phyloP scores from a whole-genome alignment of 2,329 filamentous ascomycete genomes.

The Hymenoscyphus linearis region DNA sequence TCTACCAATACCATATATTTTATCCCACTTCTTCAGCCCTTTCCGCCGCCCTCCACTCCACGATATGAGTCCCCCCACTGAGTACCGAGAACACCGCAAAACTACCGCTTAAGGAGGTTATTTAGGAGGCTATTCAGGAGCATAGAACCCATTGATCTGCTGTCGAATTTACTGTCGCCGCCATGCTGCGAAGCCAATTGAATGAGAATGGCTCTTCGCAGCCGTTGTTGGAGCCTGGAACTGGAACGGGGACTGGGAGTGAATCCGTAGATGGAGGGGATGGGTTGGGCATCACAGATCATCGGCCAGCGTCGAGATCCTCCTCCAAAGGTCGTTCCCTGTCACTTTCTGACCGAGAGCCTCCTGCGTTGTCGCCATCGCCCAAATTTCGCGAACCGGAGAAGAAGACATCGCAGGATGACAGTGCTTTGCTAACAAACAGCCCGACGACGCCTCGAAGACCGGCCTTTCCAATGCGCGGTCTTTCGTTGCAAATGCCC shows the following conservation, averaged over 20 bases:
- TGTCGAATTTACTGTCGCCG: neutral
- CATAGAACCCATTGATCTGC: neutral
- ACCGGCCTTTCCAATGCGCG: constrained; percentile 55
- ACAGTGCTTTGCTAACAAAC: constrained; percentile 27
- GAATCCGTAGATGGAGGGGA: constrained; percentile 7
- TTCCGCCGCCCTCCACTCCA: neutral
- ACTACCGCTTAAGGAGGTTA: neutral
- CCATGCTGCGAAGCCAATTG: constrained; percentile 24
- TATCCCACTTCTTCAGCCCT: neutral
- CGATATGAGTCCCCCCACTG: neutral
- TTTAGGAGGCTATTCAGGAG: neutral
- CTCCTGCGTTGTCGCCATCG: constrained; percentile 30
- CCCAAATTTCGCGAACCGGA: constrained; percentile 32
- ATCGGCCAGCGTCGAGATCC: constrained; percentile 21
- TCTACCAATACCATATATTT: neutral
- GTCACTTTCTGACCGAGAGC: constrained; percentile 29
- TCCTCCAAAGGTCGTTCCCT: constrained; percentile 31
- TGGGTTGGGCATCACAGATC: constrained; percentile 7
- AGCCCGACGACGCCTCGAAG: constrained; percentile 69
- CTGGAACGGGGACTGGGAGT: neutral
- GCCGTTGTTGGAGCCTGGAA: constrained; percentile 7
- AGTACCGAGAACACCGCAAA: neutral
- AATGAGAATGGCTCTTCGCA: constrained; percentile 10
- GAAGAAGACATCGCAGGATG: constrained; percentile 30
- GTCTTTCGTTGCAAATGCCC: constrained; percentile 67